phyloP scores from a whole-genome alignment of 2,329 filamentous ascomycete genomes.

The Cytospora schulzeri region DNA sequence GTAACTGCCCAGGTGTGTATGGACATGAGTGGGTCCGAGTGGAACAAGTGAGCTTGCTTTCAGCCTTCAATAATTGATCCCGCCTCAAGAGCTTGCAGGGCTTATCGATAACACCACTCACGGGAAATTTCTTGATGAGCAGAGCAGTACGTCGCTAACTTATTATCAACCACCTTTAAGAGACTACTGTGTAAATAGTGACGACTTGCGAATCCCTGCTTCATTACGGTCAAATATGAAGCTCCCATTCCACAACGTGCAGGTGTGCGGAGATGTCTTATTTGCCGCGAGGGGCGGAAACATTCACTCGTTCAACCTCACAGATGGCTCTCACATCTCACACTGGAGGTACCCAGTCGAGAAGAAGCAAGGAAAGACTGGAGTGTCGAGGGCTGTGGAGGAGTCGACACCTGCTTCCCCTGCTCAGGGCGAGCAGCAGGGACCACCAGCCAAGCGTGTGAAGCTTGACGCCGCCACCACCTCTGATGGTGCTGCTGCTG shows the following conservation, averaged over 20 bases:
- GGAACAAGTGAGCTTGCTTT: background rate
- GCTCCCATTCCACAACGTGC: slow-evolving; percentile 67
- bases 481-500: background rate
- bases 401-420: slow-evolving; percentile 12
- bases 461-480: slow-evolving; percentile 28
- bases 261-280: slow-evolving; percentile 57
- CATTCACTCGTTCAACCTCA: slow-evolving; percentile 67
- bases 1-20: background rate
- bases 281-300: slow-evolving; percentile 74
- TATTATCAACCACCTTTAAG: too few species aligned
- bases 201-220: background rate
- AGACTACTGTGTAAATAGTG: too few species aligned
- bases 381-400: slow-evolving; percentile 28
- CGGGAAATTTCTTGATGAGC: slow-evolving; percentile 7
- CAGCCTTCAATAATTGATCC: too few species aligned
- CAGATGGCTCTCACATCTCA: slow-evolving; percentile 60
- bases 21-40: background rate
- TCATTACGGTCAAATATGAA: slow-evolving; percentile 40
- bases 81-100: slow-evolving; percentile 3
- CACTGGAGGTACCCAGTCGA: slow-evolving; percentile 58
- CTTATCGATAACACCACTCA: slow-evolving; percentile 20
- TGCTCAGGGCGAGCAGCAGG: slow-evolving; percentile 20
- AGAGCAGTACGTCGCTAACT: too few species aligned
- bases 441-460: slow-evolving; percentile 35
- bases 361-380: slow-evolving; percentile 35